phyloP scores from a whole-genome alignment of 2,329 filamentous ascomycete genomes.

The Fusarium citri region DNA sequence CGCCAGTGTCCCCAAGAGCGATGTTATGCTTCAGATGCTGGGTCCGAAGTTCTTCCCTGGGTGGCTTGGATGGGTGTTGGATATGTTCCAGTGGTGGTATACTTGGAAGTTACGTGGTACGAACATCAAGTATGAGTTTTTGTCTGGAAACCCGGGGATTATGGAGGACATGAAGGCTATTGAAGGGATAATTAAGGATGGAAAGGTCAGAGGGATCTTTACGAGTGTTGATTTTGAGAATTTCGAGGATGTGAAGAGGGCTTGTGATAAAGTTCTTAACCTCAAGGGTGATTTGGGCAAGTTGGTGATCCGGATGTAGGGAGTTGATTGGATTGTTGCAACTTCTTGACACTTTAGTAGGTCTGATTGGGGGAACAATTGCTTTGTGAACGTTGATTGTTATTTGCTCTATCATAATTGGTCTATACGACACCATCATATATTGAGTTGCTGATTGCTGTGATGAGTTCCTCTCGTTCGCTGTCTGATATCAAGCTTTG shows the following conservation, averaged over 20 bases:
- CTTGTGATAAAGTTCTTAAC: conserved; percentile 52
- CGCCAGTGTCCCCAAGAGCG: conserved; percentile 51
- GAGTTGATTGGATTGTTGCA: background rate
- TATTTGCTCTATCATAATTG: background rate
- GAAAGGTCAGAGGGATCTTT: conserved; percentile 58
- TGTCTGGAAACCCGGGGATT: conserved; percentile 57
- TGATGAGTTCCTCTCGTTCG: background rate
- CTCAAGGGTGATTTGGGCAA: conserved; percentile 47
- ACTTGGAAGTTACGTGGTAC: conserved; percentile 58
- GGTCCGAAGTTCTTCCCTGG: conserved; percentile 49
- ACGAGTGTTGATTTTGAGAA: conserved; percentile 57
- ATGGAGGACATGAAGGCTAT: conserved; percentile 57
- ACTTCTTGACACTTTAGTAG: background rate
- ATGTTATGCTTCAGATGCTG: conserved; percentile 47
- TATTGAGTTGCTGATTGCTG: background rate
- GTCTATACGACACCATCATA: accelerated
- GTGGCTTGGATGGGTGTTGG: conserved; percentile 54
- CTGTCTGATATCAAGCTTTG: background rate
- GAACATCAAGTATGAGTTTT: conserved; percentile 56
- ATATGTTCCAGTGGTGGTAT: conserved; percentile 56
- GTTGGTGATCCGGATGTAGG: conserved; percentile 44
- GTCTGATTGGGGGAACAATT: accelerated
- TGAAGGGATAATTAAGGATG: conserved; percentile 55
- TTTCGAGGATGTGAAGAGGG: conserved; percentile 55
- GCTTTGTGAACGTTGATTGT: accelerated